Base-by-base conservation (phyloP, 176 grass and related monocot genomes). In the Oryza meyeriana region DNA sequence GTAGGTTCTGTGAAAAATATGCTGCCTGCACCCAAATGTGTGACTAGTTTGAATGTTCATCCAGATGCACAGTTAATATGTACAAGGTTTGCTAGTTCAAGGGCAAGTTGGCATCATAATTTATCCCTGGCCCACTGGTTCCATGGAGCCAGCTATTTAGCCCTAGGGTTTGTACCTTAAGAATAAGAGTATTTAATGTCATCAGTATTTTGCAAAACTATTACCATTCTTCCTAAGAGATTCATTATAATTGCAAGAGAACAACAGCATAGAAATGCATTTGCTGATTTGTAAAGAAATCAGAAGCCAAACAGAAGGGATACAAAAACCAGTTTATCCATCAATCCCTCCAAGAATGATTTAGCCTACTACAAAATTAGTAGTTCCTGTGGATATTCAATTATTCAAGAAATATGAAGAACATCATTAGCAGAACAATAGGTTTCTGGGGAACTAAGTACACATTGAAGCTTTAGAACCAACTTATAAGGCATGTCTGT, bases 41-140 rank as follows among this genome's bases (percentile, higher is more conserved):
- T 45, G 64, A 22, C 7, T 68, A 44, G 4, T 34, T 26, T 41
- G 24, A 71, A 58, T 48, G 35, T 42, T 83, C 27, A 72, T 11
- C 36, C 30, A 66, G 2, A 68, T 69, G 4, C 45, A 63, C 27
- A 68, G 36, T 67, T 35, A 39, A 16, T 66, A 36, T 62, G 61
- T 24, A 44, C 31, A 83, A 36, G 13, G 67, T 35, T 42, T 86
- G 79, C 24, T 79, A 9, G 29, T 82, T 86, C 44, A 25, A n/a
- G 61, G 38, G 61, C 10, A 71, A 81, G 71, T 55, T 42, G 13
- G 31, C 31, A 81, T 33, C 17, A n/a, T 31, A 72, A 80, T 63
- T 59, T 11, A 59, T 20, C n/a, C 14, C 20, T 64, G 33, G 5
- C 50, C 27, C 18, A 25, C 13, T 20, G 38, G 10, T 64, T 81